Evolutionary conservation across 805 yeast species (phyloP).

Genomic region (Candida sakaeoensis): DNA sequence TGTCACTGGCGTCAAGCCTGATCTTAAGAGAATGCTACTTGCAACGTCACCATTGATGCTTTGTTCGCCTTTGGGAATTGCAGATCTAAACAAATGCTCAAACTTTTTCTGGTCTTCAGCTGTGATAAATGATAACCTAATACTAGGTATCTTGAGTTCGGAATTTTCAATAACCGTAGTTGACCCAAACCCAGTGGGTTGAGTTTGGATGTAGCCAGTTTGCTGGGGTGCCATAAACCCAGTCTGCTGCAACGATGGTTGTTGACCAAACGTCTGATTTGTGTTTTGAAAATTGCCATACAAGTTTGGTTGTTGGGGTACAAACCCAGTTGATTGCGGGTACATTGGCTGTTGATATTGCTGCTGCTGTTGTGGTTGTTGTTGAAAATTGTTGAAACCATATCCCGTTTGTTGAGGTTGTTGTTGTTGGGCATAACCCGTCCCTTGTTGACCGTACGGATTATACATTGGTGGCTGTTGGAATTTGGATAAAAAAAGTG

Average conservation of each 20-base stretch:
- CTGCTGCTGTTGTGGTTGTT: slow-evolving; percentile 17
- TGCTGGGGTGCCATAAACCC: slow-evolving; percentile 20
- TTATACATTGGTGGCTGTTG: slow-evolving; percentile 28
- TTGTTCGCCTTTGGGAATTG: slow-evolving; percentile 68
- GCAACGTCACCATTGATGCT: slow-evolving; percentile 72
- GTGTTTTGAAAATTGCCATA: slow-evolving; percentile 7
- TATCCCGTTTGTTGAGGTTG: slow-evolving; percentile 18
- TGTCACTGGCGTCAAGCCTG: slow-evolving; percentile 69
- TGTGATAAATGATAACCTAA: slow-evolving; percentile 80
- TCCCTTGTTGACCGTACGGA: slow-evolving; percentile 33
- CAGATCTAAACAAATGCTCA: slow-evolving; percentile 77
- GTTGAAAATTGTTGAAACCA: slow-evolving; percentile 19
- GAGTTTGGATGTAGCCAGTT: slow-evolving; percentile 37
- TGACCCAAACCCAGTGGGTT: slow-evolving; percentile 44
- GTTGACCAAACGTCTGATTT: slow-evolving; percentile 6
- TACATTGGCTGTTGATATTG: slow-evolving; percentile 33
- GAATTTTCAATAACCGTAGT: slow-evolving; percentile 47
- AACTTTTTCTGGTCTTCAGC: slow-evolving; percentile 83
- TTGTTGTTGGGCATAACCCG: slow-evolving; percentile 10
- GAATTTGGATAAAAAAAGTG: not conserved
- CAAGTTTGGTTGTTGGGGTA: slow-evolving; percentile 18
- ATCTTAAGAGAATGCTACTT: slow-evolving; percentile 71
- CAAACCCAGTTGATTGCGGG: slow-evolving; percentile 22
- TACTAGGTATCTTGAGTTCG: slow-evolving; percentile 63
- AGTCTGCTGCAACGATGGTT: slow-evolving; percentile 13